phyloP scores from a whole-genome alignment of 176 grass and related monocot genomes.

The Rhynchospora breviuscula region DNA sequence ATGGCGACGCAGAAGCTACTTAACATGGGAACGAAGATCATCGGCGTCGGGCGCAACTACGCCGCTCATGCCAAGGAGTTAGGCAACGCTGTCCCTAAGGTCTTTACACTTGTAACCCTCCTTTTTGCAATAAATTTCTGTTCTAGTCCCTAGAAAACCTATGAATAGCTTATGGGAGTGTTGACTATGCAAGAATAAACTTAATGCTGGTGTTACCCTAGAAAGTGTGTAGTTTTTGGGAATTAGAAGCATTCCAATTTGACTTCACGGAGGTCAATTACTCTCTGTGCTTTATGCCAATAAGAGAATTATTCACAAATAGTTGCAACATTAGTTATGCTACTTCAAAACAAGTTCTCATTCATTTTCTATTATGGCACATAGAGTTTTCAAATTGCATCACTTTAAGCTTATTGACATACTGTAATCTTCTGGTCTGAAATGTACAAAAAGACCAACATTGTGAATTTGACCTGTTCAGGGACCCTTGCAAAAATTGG shows the following conservation, averaged over 20 bases:
- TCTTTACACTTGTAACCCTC: neutral
- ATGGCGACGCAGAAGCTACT: slow-evolving; percentile 55
- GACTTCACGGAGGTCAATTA: neutral
- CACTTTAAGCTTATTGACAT: neutral
- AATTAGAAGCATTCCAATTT: neutral
- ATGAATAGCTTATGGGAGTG: neutral
- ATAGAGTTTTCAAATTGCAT: neutral
- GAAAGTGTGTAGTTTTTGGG: neutral
- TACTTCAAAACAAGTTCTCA: neutral
- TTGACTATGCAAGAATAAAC: neutral
- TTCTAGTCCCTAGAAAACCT: neutral
- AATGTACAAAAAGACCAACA: neutral
- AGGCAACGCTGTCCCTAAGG: slow-evolving; percentile 89
- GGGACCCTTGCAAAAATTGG: too few species aligned
- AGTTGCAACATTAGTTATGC: neutral
- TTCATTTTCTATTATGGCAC: neutral
- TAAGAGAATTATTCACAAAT: neutral
- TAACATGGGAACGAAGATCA: slow-evolving; percentile 68
- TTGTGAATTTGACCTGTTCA: neutral
- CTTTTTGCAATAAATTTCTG: neutral
- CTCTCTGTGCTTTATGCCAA: neutral
- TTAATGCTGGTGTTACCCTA: neutral
- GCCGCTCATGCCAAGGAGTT: slow-evolving; percentile 76
- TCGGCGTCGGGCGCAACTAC: slow-evolving; percentile 80
- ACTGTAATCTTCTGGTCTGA: neutral